Base-by-base conservation (phyloP, 257 asterid species). In the Solanum sitiens region DNA sequence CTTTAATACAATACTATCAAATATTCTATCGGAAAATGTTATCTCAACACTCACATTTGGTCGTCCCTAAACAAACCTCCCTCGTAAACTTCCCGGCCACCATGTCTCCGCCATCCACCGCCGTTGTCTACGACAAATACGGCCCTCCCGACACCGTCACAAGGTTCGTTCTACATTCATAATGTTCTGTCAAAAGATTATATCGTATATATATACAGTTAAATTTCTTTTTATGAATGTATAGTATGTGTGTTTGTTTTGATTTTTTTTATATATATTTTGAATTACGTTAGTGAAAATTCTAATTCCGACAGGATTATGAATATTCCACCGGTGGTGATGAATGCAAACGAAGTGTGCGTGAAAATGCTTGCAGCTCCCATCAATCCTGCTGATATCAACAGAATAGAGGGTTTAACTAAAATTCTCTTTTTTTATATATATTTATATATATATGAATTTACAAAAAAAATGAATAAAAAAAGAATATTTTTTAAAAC, bases 331-430 rank as follows among this genome's bases (percentile, higher is more conserved):
- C 95, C 98, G 10, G 92, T 92, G 87, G 96, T 93, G 42, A 92
- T 97, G 0, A 93, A 92, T 74, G 96, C 93, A 15, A 86, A 92
- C 23, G 98, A 97, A 13, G 94, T 95, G 20, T 97, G 99, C 88
- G 99, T 97, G 85, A 91, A 93, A 92, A 95, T 97, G 98, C 96
- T 97, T 33, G 98, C 99, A 27, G 92, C 98, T 86, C 99, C 99
- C 2, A 94, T 97, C 83, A 97, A 97, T 76, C 99, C 99, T 56
- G 96, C 99, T 33, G 99, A 97, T 87, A 93, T 97, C 83, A 97
- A 97, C 87, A 91, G 98, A 86, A 97, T 95, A 70, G 93, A 97
- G 91, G 99, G 99, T 50, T 45, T 2, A 5, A 13, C 13, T 13
- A 13, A 27, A 45, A 45, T 45, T 45, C 53, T 45, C 53, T 45